A percentile compares a stretch with the other conserved stretches of the same genome.
These are phyloP conservation scores for Trypethelium eluteriae DNA, from an alignment of 495 filamentous ascomycete species.

Conservation along the genomic window DNA sequence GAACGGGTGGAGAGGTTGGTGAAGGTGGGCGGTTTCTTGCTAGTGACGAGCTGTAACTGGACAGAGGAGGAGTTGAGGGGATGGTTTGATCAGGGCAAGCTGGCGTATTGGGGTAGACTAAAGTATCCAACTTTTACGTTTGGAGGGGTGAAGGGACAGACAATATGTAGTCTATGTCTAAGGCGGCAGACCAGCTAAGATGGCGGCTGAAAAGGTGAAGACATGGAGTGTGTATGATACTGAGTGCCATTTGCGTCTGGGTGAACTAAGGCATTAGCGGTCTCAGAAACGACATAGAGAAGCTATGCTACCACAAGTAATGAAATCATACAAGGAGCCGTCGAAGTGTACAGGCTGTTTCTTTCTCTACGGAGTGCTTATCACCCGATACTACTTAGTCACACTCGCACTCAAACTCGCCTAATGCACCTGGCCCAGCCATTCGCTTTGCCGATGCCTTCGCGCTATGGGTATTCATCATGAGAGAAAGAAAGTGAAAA, in stretches of 20 bases:
- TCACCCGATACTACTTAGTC: not conserved
- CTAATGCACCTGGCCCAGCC: not conserved
- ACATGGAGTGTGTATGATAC: not conserved
- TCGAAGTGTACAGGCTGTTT: not conserved
- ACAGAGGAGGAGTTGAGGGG: constrained; percentile 73
- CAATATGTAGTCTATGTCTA: constrained; percentile 78
- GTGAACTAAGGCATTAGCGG: too few relatives aligned
- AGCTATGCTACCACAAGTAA: too few relatives aligned
- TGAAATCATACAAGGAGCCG: too few relatives aligned
- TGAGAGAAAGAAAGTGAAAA: not conserved
- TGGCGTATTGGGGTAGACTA: constrained; percentile 56
- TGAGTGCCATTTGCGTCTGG: too few relatives aligned
- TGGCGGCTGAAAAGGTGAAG: not conserved
- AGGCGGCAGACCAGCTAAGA: constrained; percentile 32
- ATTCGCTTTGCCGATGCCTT: not conserved
- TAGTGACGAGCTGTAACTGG: constrained; percentile 97
- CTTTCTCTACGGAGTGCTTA: not conserved
- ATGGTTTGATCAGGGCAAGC: constrained; percentile 57
- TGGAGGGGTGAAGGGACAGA: constrained; percentile 77
- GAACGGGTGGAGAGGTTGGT: constrained; percentile 57
- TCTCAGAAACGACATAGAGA: too few relatives aligned
- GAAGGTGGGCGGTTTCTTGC: constrained; percentile 59
- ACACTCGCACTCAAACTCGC: not conserved
- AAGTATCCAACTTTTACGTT: constrained; percentile 80
- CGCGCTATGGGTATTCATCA: not conserved